Evolutionary conservation across 208 protist species (phyloP).

Genomic region (Strigomonas oncopelti): DNA sequence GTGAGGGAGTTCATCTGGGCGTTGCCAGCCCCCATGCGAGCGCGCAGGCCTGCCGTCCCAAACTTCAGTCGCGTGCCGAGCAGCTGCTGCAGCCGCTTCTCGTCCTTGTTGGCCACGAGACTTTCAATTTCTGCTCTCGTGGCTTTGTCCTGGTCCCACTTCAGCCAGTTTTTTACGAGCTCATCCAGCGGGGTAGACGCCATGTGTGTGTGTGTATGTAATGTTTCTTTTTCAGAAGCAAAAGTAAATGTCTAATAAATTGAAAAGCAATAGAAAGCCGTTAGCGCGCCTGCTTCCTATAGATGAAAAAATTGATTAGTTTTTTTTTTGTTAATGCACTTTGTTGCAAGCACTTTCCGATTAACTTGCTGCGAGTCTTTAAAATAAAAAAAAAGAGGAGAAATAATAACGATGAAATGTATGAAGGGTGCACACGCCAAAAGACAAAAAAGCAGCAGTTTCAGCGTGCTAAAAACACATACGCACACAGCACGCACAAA

Average conservation of each 20-base stretch:
- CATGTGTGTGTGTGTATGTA: not conserved
- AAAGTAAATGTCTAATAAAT: not conserved
- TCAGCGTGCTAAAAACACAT: too few species aligned
- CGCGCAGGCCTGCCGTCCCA: slow-evolving; percentile 94
- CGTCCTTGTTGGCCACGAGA: slow-evolving; percentile 29
- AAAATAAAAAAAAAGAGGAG: slow-evolving; percentile 3
- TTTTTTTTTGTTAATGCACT: slow-evolving; percentile 2
- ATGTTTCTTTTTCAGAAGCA: not conserved
- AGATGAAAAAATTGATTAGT: too few species aligned
- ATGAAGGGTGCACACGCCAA: too few species aligned
- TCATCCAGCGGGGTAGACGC: slow-evolving; percentile 23
- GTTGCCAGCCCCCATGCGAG: slow-evolving; percentile 91
- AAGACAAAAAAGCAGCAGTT: too few species aligned
- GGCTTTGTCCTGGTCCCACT: slow-evolving; percentile 58
- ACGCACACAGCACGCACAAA: too few species aligned
- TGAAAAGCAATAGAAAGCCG: slow-evolving; percentile 10
- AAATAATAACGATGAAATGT: not conserved
- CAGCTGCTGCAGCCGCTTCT: slow-evolving; percentile 41
- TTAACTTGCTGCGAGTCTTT: not conserved
- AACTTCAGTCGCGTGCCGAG: slow-evolving; percentile 91
- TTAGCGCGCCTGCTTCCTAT: too few species aligned
- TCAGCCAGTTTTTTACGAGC: slow-evolving; percentile 59
- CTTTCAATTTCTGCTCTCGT: slow-evolving; percentile 46
- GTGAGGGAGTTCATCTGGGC: slow-evolving; percentile 96
- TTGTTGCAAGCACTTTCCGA: not conserved